Conservation (phyloP, 129 eudicot genomes). For the Flaveria robusta region DNA sequence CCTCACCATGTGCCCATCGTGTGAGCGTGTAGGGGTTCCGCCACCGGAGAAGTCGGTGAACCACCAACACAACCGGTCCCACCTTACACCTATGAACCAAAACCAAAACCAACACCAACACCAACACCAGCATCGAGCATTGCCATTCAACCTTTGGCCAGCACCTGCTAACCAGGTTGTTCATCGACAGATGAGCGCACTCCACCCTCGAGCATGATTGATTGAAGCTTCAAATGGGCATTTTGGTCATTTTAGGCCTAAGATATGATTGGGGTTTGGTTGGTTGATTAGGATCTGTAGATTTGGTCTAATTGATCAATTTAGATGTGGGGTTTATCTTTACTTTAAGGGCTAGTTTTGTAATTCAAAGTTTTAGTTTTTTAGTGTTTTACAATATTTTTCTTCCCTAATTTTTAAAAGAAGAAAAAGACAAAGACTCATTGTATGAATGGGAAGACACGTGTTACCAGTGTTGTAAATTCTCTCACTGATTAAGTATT, state of each 20-base stretch:
- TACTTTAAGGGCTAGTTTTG: slow-evolving; percentile 42
- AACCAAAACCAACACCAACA: slow-evolving; percentile 34
- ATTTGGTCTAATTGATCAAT: slow-evolving; percentile 30
- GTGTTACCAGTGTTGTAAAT: slow-evolving; percentile 35
- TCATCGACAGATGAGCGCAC: slow-evolving; percentile 48
- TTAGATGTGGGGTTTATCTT: slow-evolving; percentile 23
- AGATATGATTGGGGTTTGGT: slow-evolving; percentile 25
- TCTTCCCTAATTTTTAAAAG: slow-evolving; percentile 27
- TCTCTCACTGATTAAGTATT: slow-evolving; percentile 29
- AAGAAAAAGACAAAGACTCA: slow-evolving; percentile 27
- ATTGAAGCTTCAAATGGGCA: background rate
- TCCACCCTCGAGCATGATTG: slow-evolving; percentile 48
- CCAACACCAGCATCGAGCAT: slow-evolving; percentile 31
- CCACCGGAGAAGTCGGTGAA: slow-evolving; percentile 35
- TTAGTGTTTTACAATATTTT: slow-evolving; percentile 5
- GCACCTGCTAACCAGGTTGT: slow-evolving; percentile 32
- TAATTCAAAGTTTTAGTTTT: slow-evolving; percentile 23
- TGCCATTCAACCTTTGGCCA: slow-evolving; percentile 66
- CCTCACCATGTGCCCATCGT: slow-evolving; percentile 95
- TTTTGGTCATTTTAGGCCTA: slow-evolving; percentile 18
- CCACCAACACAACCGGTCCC: slow-evolving; percentile 32
- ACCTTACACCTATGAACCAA: slow-evolving; percentile 18
- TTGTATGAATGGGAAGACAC: slow-evolving; percentile 36
- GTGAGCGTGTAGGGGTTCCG: slow-evolving; percentile 89
- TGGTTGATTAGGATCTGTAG: slow-evolving; percentile 30